Evolutionary conservation across 179 eudicot genomes (phyloP).

Genomic region (Silene coronaria): DNA sequence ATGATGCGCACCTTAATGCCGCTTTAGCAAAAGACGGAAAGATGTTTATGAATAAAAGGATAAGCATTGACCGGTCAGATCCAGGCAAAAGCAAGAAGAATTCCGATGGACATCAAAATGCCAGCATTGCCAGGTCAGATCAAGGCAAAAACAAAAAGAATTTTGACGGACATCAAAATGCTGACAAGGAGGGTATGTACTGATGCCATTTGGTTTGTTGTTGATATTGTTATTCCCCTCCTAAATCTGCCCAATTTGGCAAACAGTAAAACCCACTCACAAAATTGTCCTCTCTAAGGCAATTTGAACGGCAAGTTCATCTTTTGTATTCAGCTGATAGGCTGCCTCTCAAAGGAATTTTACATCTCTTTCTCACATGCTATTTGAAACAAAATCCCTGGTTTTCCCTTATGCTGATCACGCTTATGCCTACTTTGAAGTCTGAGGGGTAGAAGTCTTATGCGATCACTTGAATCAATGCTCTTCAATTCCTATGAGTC

Average conservation of each 20-base stretch:
- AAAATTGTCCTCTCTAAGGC: slow-evolving; percentile 1
- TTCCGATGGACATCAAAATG: slow-evolving; percentile 26
- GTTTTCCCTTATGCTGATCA: neutral
- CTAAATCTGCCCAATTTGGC: neutral
- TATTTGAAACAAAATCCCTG: neutral
- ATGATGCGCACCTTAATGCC: slow-evolving; percentile 67
- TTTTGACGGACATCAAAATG: slow-evolving; percentile 29
- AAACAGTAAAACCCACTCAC: neutral
- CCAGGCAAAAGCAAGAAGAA: slow-evolving; percentile 49
- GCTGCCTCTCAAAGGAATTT: neutral
- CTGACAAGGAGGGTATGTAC: slow-evolving; percentile 35
- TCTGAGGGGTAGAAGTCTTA: neutral
- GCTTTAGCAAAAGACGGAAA: slow-evolving; percentile 73
- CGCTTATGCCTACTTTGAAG: neutral
- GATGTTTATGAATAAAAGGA: slow-evolving; percentile 48
- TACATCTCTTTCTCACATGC: neutral
- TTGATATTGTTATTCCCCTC: neutral
- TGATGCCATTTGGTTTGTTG: neutral
- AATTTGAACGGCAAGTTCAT: neutral
- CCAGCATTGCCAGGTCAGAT: slow-evolving; percentile 71
- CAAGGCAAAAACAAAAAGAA: slow-evolving; percentile 48
- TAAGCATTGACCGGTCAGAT: slow-evolving; percentile 79
- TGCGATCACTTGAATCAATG: neutral
- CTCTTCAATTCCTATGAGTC: neutral
- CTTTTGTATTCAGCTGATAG: neutral